Conservation (phyloP, 1,139 yeast species). For the Nakaseomyces sp. region DNA sequence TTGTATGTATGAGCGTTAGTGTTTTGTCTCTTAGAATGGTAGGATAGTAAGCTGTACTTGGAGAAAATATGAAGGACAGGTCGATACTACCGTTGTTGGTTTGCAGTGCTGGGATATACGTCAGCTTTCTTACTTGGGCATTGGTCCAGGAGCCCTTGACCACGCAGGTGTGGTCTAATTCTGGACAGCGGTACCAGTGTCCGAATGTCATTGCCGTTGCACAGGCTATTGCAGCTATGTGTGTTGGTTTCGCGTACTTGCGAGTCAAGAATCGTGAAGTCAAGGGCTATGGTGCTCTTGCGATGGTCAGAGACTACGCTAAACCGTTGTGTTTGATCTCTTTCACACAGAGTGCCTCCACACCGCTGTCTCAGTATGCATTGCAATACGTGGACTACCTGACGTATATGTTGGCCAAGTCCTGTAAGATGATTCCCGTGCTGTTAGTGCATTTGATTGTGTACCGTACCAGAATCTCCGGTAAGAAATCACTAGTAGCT, state of each 20-base stretch:
- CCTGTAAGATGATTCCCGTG: slow-evolving; percentile 89
- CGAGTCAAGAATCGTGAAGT: slow-evolving; percentile 29
- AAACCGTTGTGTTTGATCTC: slow-evolving; percentile 55
- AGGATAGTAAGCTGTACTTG: too few relatives aligned
- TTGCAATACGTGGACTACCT: slow-evolving; percentile 78
- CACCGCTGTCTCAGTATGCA: slow-evolving; percentile 72
- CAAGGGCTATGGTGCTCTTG: slow-evolving; percentile 11
- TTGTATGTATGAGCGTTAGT: too few relatives aligned
- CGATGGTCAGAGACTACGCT: slow-evolving; percentile 25
- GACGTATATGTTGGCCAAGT: slow-evolving; percentile 77
- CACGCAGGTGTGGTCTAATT: slow-evolving; percentile 64
- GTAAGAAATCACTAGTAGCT: slow-evolving; percentile 72
- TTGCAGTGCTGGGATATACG: slow-evolving; percentile 70
- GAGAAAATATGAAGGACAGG: not conserved
- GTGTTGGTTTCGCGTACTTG: slow-evolving; percentile 59
- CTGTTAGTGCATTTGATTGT: slow-evolving; percentile 72
- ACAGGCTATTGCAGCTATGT: slow-evolving; percentile 65
- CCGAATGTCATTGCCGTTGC: slow-evolving; percentile 67
- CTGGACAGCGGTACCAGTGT: slow-evolving; percentile 52
- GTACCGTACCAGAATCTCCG: slow-evolving; percentile 65
- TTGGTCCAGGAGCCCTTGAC: slow-evolving; percentile 81
- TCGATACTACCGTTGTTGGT: slow-evolving; percentile 31
- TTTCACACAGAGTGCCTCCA: slow-evolving; percentile 66
- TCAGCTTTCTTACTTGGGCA: slow-evolving; percentile 85
- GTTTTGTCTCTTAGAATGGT: too few relatives aligned